Evolutionary conservation across 768 basidiomycete species (phyloP).

Genomic region (Trametes meyenii): DNA sequence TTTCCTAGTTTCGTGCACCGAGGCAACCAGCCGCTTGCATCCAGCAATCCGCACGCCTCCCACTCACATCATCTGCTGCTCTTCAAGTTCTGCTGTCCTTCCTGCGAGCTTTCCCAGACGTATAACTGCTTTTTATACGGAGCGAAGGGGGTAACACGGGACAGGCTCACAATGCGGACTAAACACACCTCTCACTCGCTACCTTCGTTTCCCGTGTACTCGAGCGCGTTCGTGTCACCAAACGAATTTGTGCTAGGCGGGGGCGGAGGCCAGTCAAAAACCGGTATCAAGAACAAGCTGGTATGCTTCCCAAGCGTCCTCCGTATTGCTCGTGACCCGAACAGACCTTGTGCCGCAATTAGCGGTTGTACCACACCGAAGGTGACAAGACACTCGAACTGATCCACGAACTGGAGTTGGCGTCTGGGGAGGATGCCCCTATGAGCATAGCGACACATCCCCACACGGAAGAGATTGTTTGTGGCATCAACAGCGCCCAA

Average conservation of each 20-base stretch:
- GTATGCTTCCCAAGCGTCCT: conserved; percentile 46
- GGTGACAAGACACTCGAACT: conserved; percentile 55
- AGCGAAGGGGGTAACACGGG: background rate
- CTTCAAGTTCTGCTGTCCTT: background rate
- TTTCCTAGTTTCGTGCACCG: background rate
- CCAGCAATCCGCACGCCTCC: background rate
- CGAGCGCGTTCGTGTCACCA: conserved; percentile 77
- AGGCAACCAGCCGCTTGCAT: background rate
- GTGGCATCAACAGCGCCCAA: conserved; percentile 83
- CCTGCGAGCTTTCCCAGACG: background rate
- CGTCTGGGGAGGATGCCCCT: conserved; percentile 87
- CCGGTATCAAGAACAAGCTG: conserved; percentile 93
- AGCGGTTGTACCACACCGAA: conserved; percentile 73
- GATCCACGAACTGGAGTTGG: conserved; percentile 73
- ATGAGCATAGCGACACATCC: conserved; percentile 86
- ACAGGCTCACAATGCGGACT: conserved; percentile 61
- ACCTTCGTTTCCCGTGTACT: conserved; percentile 86
- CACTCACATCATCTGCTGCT: background rate
- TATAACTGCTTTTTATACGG: background rate
- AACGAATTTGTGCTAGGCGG: conserved; percentile 81
- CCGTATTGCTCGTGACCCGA: background rate
- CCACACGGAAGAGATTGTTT: conserved; percentile 62
- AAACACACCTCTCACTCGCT: conserved; percentile 79
- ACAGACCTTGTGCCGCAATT: background rate
- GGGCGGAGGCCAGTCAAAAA: conserved; percentile 84